Percentiles rank a stretch among this genome's conserved stretches.
These are phyloP conservation scores for Ophiostoma pallidulum DNA, from an alignment of 2,329 filamentous ascomycete genomes.

Conservation along the genomic window DNA sequence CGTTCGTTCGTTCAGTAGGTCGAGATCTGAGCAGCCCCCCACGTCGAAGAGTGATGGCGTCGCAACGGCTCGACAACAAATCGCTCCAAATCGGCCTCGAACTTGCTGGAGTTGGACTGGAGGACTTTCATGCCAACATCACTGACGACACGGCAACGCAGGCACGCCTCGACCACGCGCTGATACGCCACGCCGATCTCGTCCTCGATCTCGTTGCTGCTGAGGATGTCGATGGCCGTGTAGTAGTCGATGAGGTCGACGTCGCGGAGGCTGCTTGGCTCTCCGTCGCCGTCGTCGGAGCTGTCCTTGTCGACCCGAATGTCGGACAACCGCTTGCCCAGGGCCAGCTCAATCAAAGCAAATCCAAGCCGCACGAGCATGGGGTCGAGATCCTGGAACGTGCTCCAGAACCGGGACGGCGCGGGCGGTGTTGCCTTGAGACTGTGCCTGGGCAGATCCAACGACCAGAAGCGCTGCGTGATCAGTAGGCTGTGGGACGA, in stretches of 20 bases:
- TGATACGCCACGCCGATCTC: slow-evolving; percentile 15
- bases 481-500: slow-evolving; percentile 12
- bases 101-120: slow-evolving; percentile 11
- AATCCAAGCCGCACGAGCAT: slow-evolving; percentile 17
- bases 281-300: neutral
- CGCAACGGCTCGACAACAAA: slow-evolving; percentile 15
- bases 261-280: neutral
- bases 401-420: slow-evolving; percentile 14
- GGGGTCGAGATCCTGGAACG: slow-evolving; percentile 14
- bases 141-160: slow-evolving; percentile 14
- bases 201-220: slow-evolving; percentile 16
- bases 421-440: slow-evolving; percentile 1
- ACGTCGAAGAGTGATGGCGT: slow-evolving; percentile 12
- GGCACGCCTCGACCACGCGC: slow-evolving; percentile 13
- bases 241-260: slow-evolving; percentile 14
- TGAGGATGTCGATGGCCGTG: slow-evolving; percentile 14
- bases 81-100: slow-evolving; percentile 13
- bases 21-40: slow-evolving; percentile 9
- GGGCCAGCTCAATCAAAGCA: slow-evolving; percentile 15
- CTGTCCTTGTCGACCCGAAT: slow-evolving; percentile 6
- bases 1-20: slow-evolving; percentile 1
- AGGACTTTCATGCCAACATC: slow-evolving; percentile 10
- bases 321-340: slow-evolving; percentile 12
- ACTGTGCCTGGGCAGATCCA: slow-evolving; percentile 5
- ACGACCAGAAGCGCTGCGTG: slow-evolving; percentile 15